Conservation (phyloP, 495 filamentous ascomycete genomes). For the Aspergillus sclerotiicarbonarius region DNA sequence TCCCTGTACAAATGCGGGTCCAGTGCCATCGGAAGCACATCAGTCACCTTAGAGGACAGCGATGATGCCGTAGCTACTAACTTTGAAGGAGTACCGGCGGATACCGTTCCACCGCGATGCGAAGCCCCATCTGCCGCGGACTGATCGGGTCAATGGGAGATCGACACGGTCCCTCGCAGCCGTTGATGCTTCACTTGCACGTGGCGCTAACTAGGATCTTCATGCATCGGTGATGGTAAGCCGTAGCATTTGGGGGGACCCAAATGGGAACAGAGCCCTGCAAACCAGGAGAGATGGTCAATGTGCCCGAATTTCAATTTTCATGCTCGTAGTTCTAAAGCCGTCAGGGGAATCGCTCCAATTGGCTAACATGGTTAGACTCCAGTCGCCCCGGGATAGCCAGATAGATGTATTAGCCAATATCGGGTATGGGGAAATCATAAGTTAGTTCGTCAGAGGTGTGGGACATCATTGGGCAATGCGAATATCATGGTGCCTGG, state of each 20-base stretch:
- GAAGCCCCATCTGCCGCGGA: slow-evolving; percentile 16
- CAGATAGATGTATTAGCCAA: neutral
- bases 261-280: neutral
- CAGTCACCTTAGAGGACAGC: slow-evolving; percentile 6
- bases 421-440: slow-evolving; percentile 1
- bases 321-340: neutral
- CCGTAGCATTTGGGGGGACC: neutral
- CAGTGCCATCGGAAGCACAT: slow-evolving; percentile 10
- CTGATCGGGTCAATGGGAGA: slow-evolving; percentile 41
- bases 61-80: slow-evolving; percentile 9
- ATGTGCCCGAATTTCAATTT: neutral
- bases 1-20: slow-evolving; percentile 4
- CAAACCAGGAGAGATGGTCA: neutral
- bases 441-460: neutral
- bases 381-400: neutral
- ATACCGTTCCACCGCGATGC: slow-evolving; percentile 15
- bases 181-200: slow-evolving; percentile 44
- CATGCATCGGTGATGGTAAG: slow-evolving; percentile 33
- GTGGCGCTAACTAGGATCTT: slow-evolving; percentile 48
- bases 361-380: neutral
- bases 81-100: slow-evolving; percentile 17
- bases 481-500: slow-evolving; percentile 1
- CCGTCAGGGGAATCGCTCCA: neutral
- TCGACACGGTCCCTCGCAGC: slow-evolving; percentile 46
- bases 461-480: neutral